A percentile compares a stretch with the other conserved stretches of the same genome.
Conservation (phyloP, 441 rosid species). For the Sinapis alba region DNA sequence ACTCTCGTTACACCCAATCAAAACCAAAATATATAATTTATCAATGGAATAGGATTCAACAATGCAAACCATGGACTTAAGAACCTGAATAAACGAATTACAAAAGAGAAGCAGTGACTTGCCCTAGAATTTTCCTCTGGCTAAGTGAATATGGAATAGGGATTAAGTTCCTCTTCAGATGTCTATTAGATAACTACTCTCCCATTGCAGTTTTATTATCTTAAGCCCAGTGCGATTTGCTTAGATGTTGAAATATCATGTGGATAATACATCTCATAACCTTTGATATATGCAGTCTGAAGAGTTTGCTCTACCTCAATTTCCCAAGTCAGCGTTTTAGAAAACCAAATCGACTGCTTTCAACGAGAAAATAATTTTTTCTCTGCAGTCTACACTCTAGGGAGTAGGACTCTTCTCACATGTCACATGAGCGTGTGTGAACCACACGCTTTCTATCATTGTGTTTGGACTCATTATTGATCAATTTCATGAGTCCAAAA, state of each 20-base stretch:
- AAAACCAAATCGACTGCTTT: background rate
- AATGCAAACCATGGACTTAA: background rate
- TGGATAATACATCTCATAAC: background rate
- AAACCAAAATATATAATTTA: background rate
- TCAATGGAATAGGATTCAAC: background rate
- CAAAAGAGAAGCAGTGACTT: background rate
- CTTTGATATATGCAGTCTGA: background rate
- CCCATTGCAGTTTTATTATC: too few species aligned
- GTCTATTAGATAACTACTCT: too few species aligned
- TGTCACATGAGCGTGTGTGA: constrained; percentile 1
- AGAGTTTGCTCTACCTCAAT: background rate
- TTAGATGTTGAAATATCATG: background rate
- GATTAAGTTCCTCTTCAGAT: too few species aligned
- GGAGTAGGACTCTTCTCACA: background rate
- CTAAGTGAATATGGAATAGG: too few species aligned
- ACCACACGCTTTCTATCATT: background rate
- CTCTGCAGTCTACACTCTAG: background rate
- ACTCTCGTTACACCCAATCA: background rate
- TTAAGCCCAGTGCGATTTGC: background rate
- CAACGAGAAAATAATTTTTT: background rate
- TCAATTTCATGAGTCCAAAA: background rate
- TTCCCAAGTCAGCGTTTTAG: background rate
- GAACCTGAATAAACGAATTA: background rate
- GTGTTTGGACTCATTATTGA: constrained; percentile 5
- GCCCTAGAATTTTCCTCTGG: too few species aligned